Base-by-base conservation (phyloP, 768 basidiomycete species). In the Lentinula lateritia region DNA sequence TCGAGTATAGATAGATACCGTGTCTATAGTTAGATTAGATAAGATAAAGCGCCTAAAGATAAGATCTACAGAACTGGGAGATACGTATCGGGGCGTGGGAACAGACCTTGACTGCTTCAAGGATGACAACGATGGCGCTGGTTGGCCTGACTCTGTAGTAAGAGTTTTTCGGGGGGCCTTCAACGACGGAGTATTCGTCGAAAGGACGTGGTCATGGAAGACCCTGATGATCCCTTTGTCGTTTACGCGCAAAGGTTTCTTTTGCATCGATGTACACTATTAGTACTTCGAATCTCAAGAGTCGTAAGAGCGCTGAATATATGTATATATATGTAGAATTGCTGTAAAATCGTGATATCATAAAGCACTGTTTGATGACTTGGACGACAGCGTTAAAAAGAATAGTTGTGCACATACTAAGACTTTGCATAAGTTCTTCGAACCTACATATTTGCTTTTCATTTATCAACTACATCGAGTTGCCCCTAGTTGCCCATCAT, bases 51-150 rank as follows among this genome's bases (percentile, higher is more conserved):
- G 28, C 3, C 28, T 28, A 28, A 4, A 28, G 28, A 28, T 28
- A 28, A 28, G 28, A 28, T 28, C 3, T 28, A 28, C 28, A 28
- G 28, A 3, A 28, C 18, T 82, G 78, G 75, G 70, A 87, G 56
- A 75, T 90, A 50, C 76, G 79, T 50, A 74, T 76, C 3, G 87
- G 83, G 7, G 70, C 68, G 46, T 90, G 88, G 87, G 69, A 78
- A 9, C 65, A 66, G 15, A 65, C 1, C 39, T 57, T 23, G 52
- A 61, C 60, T 63, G 52, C 56, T 13, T 5, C 23, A 15, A 28
- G 2, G 52, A 41, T 32, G 34, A 20, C 34, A 62, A 48, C 32
- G 64, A 50, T 10, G 52, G 63, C n/a, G 48, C 46, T 16, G 60
- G 66, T 13, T 71, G 79, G 36, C 82, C 80, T 28, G 73, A 83